Base-by-base conservation (phyloP, 768 basidiomycete genomes). In the Pulveroboletus sp. region DNA sequence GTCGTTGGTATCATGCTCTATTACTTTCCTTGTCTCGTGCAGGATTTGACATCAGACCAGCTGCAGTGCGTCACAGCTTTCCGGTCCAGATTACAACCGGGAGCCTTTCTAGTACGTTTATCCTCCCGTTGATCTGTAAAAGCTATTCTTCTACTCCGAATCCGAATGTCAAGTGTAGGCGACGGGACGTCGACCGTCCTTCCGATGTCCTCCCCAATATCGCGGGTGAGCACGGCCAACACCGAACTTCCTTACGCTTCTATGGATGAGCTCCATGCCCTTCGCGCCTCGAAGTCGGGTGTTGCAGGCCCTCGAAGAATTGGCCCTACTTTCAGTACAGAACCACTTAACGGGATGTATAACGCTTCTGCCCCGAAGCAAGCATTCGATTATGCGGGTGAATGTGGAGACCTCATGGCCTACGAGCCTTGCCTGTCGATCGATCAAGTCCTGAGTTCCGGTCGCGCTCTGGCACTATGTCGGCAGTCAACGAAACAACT, bases 401-500 rank as follows among this genome's bases (percentile, higher is more conserved):
- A 46, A 46, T 39, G 5, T 39, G 27, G 44, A 11, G 30, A 45
- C 15, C 24, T 26, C 27, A 24, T 43, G 5, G 8, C 33, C 18
- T 35, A 38, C 38, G 43, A 38, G 14, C 49, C 37, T 35, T 38
- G 45, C n/a, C 27, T n/a, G 26, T 42, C 55, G 17, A 33, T 43
- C n/a, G 37, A 56, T 35, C 53, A 28, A 24, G 32, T 30, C 27
- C 43, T 7, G 40, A 27, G 17, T 17, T 30, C 43, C 1, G 24
- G 33, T 44, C 36, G 30, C n/a, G 18, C 27, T 10, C 49, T 41
- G 28, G 13, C 59, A 26, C 58, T 70, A 42, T 68, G 61, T 49
- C 63, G 60, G 31, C 61, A 62, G 42, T 75, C 81, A 18, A 73
- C 80, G 3, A 81, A 75, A 54, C 77, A 76, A 28, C 64, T 83